A percentile compares a stretch with the other conserved stretches of the same genome.
Evolutionary conservation across 148 eudicot genomes (phyloP).

Genomic region (Chenopodium quinoa): DNA sequence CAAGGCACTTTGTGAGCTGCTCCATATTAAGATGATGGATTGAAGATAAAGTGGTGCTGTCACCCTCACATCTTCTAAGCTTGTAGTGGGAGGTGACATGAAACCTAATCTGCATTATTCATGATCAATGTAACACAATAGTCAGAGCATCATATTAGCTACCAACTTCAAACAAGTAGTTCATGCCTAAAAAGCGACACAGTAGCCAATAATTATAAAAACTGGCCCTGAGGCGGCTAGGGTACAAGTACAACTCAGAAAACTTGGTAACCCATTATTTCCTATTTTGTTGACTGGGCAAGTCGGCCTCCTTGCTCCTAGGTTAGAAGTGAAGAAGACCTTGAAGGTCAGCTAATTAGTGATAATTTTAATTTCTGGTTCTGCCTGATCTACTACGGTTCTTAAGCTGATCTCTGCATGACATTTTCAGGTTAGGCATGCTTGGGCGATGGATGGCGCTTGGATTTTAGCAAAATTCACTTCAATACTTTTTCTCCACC

Average conservation of each 20-base stretch:
- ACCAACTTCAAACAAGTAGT: neutral
- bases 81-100: constrained; percentile 72
- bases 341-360: constrained; percentile 40
- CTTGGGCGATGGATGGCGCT: constrained; percentile 83
- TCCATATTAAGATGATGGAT: constrained; percentile 73
- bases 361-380: neutral
- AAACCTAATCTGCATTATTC: constrained; percentile 60
- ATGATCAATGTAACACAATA: neutral
- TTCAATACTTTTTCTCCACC: constrained; percentile 83
- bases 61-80: constrained; percentile 54
- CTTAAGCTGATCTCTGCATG: neutral
- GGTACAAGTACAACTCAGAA: too few species aligned
- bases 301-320: neutral
- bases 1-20: constrained; percentile 78
- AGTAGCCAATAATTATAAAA: too few species aligned
- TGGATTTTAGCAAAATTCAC: constrained; percentile 71
- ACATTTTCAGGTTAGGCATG: constrained; percentile 55
- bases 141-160: neutral
- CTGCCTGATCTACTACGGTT: neutral
- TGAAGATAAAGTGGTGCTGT: constrained; percentile 46
- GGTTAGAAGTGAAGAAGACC: constrained; percentile 46
- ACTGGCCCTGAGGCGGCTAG: too few species aligned
- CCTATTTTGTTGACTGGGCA: neutral
- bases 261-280: neutral
- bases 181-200: neutral